Conservation (phyloP, 768 basidiomycete species). For the Obba rivulosa region DNA sequence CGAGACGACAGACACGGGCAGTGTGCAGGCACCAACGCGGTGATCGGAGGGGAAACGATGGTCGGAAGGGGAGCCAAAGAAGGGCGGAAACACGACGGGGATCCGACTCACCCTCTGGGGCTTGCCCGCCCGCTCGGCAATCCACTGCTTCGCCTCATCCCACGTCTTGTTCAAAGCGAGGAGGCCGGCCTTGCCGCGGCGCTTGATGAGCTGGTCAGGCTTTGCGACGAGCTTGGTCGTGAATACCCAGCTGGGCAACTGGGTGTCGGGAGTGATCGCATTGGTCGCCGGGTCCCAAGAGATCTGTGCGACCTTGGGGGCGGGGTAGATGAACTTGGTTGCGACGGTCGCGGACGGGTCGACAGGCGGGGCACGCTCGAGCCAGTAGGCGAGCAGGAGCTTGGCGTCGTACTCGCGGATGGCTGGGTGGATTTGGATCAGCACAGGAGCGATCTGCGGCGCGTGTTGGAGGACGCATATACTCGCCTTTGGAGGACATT, state of each 20-base stretch:
- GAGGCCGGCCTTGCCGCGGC: constrained; percentile 96
- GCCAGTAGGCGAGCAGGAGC: constrained; percentile 96
- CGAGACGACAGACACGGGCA: background rate
- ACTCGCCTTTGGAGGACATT: constrained; percentile 27
- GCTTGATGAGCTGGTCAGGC: constrained; percentile 99
- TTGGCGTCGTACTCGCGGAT: constrained; percentile 99
- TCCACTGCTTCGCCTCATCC: constrained; percentile 86
- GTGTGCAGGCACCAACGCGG: background rate
- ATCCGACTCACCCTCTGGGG: constrained; percentile 68
- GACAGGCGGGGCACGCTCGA: constrained; percentile 81
- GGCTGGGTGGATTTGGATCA: constrained; percentile 31
- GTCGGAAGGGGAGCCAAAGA: background rate
- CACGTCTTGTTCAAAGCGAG: constrained; percentile 91
- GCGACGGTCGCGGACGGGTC: constrained; percentile 51
- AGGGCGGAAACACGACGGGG: constrained; percentile 1
- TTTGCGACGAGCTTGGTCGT: constrained; percentile 88
- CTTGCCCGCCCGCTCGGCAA: constrained; percentile 84
- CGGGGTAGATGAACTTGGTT: constrained; percentile 59
- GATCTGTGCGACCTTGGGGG: constrained; percentile 80
- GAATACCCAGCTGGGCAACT: constrained; percentile 78
- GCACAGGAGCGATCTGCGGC: background rate
- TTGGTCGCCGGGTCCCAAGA: constrained; percentile 74
- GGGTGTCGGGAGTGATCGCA: constrained; percentile 50
- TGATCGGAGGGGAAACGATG: background rate
- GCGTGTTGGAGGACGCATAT: background rate